Evolutionary conservation across 176 grass and related monocot species (phyloP).

Genomic region (Chloris gayana): DNA sequence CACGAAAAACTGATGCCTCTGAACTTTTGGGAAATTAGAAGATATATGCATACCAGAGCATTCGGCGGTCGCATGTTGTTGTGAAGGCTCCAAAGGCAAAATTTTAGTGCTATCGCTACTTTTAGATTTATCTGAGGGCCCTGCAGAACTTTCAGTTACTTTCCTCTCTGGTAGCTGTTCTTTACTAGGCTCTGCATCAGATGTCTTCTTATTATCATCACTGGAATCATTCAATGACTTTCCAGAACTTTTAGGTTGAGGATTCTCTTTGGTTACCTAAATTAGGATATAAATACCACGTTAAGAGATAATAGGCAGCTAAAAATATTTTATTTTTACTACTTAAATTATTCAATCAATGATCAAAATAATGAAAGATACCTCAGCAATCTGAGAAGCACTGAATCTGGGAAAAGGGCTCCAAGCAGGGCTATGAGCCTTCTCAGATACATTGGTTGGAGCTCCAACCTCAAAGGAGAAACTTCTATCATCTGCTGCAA

Average conservation of each 20-base stretch:
- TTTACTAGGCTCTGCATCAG: slow-evolving; percentile 35
- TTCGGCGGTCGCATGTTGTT: slow-evolving; percentile 45
- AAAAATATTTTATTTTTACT: not conserved
- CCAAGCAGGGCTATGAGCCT: slow-evolving; percentile 60
- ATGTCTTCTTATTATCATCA: slow-evolving; percentile 46
- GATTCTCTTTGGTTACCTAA: slow-evolving; percentile 54
- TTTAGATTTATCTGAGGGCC: slow-evolving; percentile 34
- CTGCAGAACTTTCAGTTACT: slow-evolving; percentile 53
- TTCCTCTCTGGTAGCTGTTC: slow-evolving; percentile 42
- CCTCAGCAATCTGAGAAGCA: slow-evolving; percentile 53
- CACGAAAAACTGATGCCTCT: slow-evolving; percentile 54
- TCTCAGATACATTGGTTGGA: slow-evolving; percentile 54
- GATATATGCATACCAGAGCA: slow-evolving; percentile 51
- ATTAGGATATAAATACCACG: slow-evolving; percentile 34
- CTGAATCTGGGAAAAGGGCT: slow-evolving; percentile 51
- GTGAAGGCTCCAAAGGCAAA: slow-evolving; percentile 34
- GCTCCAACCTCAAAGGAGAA: slow-evolving; percentile 86
- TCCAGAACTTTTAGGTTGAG: slow-evolving; percentile 43
- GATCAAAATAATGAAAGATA: slow-evolving; percentile 14
- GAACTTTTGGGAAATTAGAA: slow-evolving; percentile 32
- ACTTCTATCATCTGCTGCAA: slow-evolving; percentile 68
- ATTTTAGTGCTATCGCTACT: slow-evolving; percentile 37
- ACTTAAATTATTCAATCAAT: not conserved
- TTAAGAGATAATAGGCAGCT: slow-evolving; percentile 18
- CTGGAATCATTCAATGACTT: slow-evolving; percentile 41